Percentiles rank a stretch among this genome's conserved stretches.
Evolutionary conservation across 2,329 filamentous ascomycete genomes (phyloP).

Genomic region (Trichoderma pleuroti): DNA sequence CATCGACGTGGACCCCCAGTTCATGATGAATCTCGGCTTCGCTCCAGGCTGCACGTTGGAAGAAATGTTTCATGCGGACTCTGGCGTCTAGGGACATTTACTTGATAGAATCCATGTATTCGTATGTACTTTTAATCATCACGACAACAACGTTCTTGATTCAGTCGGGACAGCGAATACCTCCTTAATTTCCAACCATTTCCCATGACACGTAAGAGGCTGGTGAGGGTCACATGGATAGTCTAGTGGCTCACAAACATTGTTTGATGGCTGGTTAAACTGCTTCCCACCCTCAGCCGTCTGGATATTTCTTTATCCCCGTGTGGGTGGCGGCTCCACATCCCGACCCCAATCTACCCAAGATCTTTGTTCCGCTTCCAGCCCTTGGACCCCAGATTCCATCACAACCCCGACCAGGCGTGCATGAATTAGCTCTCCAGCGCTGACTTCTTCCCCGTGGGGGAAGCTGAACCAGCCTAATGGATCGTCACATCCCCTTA

Average conservation of each 20-base stretch:
- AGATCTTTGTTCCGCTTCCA: not conserved
- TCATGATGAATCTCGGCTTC: slow-evolving; percentile 14
- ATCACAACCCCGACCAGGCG: not conserved
- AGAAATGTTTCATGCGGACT: not conserved
- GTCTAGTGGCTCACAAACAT: not conserved
- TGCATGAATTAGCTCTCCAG: not conserved
- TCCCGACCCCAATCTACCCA: not conserved
- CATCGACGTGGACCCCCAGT: slow-evolving; percentile 6
- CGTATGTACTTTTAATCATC: not conserved
- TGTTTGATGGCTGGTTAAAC: not conserved
- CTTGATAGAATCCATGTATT: not conserved
- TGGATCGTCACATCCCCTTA: not conserved
- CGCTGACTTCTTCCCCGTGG: slow-evolving; percentile 10
- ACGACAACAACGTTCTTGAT: not conserved
- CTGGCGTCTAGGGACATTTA: not conserved
- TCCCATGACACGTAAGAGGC: not conserved
- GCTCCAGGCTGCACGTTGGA: slow-evolving; percentile 7
- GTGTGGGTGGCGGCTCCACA: slow-evolving; percentile 7
- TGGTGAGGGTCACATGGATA: slow-evolving; percentile 1
- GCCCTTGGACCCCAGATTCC: slow-evolving; percentile 10
- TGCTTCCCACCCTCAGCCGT: not conserved
- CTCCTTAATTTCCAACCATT: not conserved
- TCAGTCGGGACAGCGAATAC: not conserved
- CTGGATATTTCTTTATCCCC: slow-evolving; percentile 14
- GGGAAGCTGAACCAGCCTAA: not conserved